Conservation (phyloP, 2,329 filamentous ascomycete species). For the Sordariomycetes sp. region DNA sequence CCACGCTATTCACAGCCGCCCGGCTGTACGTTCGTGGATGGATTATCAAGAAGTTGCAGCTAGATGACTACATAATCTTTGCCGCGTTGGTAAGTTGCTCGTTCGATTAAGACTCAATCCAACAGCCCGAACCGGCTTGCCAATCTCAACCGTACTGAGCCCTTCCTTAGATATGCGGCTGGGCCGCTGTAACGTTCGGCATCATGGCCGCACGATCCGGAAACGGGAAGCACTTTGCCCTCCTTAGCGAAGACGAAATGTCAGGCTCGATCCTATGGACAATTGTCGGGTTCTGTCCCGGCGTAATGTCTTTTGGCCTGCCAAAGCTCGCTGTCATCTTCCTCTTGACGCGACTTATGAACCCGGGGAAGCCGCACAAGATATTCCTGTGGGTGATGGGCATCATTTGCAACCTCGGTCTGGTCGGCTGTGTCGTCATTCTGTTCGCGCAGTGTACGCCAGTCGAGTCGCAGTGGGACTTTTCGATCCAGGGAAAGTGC, state of each 20-base stretch:
- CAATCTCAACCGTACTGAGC: background rate
- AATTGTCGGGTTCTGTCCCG: conserved; percentile 13
- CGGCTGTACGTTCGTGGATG: conserved; percentile 7
- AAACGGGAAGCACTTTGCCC: conserved; percentile 10
- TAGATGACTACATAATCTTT: conserved; percentile 10
- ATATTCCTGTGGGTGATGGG: conserved; percentile 12
- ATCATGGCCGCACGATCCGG: conserved; percentile 9
- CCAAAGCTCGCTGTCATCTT: conserved; percentile 15
- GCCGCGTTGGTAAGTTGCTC: conserved; percentile 2
- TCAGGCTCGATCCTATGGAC: conserved; percentile 10
- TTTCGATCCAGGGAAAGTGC: conserved; percentile 9
- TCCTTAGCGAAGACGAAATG: conserved; percentile 7
- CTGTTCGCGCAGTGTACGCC: conserved; percentile 13
- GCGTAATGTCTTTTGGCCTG: conserved; percentile 13
- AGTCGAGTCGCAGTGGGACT: conserved; percentile 11
- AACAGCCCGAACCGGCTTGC: background rate
- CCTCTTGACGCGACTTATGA: conserved; percentile 13
- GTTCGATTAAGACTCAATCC: background rate
- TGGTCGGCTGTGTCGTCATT: conserved; percentile 10
- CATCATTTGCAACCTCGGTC: conserved; percentile 6
- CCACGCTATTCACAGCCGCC: conserved; percentile 7
- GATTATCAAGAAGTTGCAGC: conserved; percentile 7
- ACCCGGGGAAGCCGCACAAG: conserved; percentile 10
- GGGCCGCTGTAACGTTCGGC: conserved; percentile 8
- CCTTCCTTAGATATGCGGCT: conserved; percentile 6